Evolutionary conservation across 2,329 filamentous ascomycete genomes (phyloP), one percentile per base, ranked within the genome.

Genomic region (Xylaria sp.): DNA sequence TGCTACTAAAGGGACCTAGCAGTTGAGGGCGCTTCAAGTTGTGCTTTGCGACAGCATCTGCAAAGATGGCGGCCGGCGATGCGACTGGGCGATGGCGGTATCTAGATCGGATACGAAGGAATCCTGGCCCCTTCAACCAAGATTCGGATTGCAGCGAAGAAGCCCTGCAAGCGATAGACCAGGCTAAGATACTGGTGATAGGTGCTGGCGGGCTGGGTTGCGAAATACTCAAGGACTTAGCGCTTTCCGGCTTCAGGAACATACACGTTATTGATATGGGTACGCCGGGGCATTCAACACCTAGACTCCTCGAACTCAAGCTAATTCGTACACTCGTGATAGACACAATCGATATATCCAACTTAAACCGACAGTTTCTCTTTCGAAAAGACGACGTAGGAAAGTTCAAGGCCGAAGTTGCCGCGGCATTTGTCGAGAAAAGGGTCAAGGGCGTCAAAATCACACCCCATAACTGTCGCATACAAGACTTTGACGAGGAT

Each of bases 231-330:
- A 99, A 99, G 84, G 93, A 99, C 77, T 86, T 99, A 39, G 96
- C 96, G 50, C 86, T 99, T 61, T 98, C 95, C 1, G 94, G 94
- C 32, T 99, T 99, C 84, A 97, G 92, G 80, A 89, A 97, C 76
- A 98, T 99, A 73, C 94, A 99, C 83, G 96, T 99, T 67, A 98
- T 99, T 75, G 96, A 99, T 82, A 99, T 99, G 96, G 93, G 92
- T 92, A 81, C 67, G 85, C 78, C n/a, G n/a, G 67, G 5, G 14
- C 12, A n/a, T 50, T 47, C 1, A 55, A 32, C 30, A 42, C 12
- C 27, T 17, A 48, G 27, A 24, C n/a, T 19, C 34, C 19, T 34
- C 47, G 7, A 7, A n/a, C 19, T 45, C 17, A 32, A 36, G 30
- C 62, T 72, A 55, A 71, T 53, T 34, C 11, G 30, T 30, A 19